phyloP scores from a whole-genome alignment of 1,139 yeast species.

The Pichia sp. region DNA sequence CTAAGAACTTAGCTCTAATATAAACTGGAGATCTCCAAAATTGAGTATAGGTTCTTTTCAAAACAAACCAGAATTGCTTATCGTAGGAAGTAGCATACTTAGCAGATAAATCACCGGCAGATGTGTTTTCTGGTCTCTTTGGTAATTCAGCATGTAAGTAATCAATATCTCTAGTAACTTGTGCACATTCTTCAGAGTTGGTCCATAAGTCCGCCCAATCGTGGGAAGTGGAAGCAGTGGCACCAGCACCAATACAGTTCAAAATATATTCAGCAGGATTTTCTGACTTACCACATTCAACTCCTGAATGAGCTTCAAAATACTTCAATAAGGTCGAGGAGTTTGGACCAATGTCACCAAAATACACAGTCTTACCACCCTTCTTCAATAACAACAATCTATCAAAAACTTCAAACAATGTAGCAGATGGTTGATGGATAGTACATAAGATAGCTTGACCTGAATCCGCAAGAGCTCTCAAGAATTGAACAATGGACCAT shows the following conservation, averaged over 20 bases:
- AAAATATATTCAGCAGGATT: slow-evolving; percentile 29
- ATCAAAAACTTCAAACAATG: slow-evolving; percentile 44
- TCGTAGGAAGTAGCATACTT: slow-evolving; percentile 34
- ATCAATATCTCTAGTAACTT: slow-evolving; percentile 23
- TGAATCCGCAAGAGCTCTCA: slow-evolving; percentile 39
- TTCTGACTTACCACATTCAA: slow-evolving; percentile 27
- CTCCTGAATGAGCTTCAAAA: slow-evolving; percentile 32
- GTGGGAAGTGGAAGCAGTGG: slow-evolving; percentile 38
- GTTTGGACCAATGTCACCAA: slow-evolving; percentile 50
- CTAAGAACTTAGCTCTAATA: slow-evolving; percentile 39
- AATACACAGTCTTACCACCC: slow-evolving; percentile 54
- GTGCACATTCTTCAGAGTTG: slow-evolving; percentile 9
- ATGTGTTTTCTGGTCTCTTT: slow-evolving; percentile 29
- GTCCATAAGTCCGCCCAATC: slow-evolving; percentile 36
- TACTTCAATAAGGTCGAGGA: slow-evolving; percentile 41
- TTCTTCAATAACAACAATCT: slow-evolving; percentile 37
- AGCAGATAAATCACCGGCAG: slow-evolving; percentile 28
- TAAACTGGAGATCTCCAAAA: slow-evolving; percentile 47
- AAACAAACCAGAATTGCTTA: slow-evolving; percentile 37
- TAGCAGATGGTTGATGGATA: slow-evolving; percentile 54
- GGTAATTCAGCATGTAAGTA: slow-evolving; percentile 20
- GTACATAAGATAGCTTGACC: slow-evolving; percentile 51
- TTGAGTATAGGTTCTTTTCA: slow-evolving; percentile 36
- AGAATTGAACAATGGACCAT: slow-evolving; percentile 42
- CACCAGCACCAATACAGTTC: slow-evolving; percentile 57